Evolutionary conservation across 768 basidiomycete species (phyloP).

Genomic region (Lepiota venenata): DNA sequence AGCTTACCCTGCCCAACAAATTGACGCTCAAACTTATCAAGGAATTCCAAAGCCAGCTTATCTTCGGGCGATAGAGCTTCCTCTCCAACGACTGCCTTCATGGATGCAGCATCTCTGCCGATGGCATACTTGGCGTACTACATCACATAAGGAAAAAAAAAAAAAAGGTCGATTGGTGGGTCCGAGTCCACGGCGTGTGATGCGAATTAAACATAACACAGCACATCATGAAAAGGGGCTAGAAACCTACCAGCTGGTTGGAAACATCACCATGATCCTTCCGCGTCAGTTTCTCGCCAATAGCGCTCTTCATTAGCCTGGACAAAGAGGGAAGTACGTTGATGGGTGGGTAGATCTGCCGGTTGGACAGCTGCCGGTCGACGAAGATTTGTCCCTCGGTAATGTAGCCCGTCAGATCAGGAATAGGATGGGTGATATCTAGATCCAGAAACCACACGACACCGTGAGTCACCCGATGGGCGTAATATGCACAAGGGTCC

Average conservation of each 20-base stretch:
- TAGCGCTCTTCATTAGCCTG: conserved; percentile 99
- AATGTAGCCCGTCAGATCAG: conserved; percentile 98
- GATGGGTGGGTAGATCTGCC: conserved; percentile 98
- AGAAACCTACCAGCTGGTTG: conserved; percentile 82
- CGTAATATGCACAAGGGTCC: conserved; percentile 21
- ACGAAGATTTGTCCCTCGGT: conserved; percentile 99
- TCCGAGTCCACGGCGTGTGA: background rate
- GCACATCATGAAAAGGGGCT: conserved; percentile 4
- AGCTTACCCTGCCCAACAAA: conserved; percentile 92
- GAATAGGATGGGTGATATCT: conserved; percentile 99
- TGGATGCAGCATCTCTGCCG: conserved; percentile 92
- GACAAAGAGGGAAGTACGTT: conserved; percentile 98
- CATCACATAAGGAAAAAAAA: too few species aligned
- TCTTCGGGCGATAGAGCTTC: conserved; percentile 95
- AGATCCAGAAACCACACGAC: conserved; percentile 10
- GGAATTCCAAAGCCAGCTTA: conserved; percentile 94
- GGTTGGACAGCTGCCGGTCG: conserved; percentile 95
- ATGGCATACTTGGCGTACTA: conserved; percentile 99
- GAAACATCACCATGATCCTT: conserved; percentile 99
- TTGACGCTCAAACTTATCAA: conserved; percentile 96
- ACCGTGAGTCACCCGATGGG: conserved; percentile 12
- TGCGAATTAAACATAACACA: background rate
- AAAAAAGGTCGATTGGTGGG: background rate
- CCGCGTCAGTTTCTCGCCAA: conserved; percentile 94
- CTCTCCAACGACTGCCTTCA: conserved; percentile 99